Conservation (phyloP, 768 basidiomycete species). For the Boletus bicolor region DNA sequence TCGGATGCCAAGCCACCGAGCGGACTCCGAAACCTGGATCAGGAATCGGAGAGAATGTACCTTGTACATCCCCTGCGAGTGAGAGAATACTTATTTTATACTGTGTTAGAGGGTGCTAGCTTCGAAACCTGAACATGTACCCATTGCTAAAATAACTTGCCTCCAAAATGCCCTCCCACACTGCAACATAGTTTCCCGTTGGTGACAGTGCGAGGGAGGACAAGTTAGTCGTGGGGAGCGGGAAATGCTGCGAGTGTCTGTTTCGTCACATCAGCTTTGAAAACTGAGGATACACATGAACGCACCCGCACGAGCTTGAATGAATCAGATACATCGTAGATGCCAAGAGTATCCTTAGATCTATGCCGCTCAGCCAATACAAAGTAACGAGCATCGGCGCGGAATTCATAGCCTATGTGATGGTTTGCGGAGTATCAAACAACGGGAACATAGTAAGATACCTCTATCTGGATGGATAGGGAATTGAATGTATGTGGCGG, state of each 20-base stretch:
- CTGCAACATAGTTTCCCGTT: constrained; percentile 67
- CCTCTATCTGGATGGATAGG: constrained; percentile 81
- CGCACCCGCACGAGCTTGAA: constrained; percentile 72
- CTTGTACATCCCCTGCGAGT: constrained; percentile 59
- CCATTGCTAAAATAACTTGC: constrained; percentile 37
- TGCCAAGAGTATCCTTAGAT: constrained; percentile 81
- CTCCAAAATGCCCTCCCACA: constrained; percentile 86
- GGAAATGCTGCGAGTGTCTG: constrained; percentile 63
- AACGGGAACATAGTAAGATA: constrained; percentile 25
- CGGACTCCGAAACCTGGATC: constrained; percentile 87
- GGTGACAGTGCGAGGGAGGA: constrained; percentile 75
- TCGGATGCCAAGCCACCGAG: constrained; percentile 81
- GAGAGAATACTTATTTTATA: constrained; percentile 74
- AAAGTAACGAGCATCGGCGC: constrained; percentile 79
- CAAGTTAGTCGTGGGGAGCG: constrained; percentile 70
- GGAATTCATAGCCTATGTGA: constrained; percentile 67
- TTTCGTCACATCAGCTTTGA: constrained; percentile 18
- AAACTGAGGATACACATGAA: neutral
- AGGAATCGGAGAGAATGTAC: constrained; percentile 64
- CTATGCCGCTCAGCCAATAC: constrained; percentile 85
- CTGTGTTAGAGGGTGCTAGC: constrained; percentile 35
- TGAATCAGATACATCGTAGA: constrained; percentile 72
- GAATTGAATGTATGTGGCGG: constrained; percentile 81
- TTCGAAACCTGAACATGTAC: neutral
- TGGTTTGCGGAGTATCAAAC: neutral